phyloP scores from a whole-genome alignment of 768 basidiomycete species.

The Tulasnella sp. region DNA sequence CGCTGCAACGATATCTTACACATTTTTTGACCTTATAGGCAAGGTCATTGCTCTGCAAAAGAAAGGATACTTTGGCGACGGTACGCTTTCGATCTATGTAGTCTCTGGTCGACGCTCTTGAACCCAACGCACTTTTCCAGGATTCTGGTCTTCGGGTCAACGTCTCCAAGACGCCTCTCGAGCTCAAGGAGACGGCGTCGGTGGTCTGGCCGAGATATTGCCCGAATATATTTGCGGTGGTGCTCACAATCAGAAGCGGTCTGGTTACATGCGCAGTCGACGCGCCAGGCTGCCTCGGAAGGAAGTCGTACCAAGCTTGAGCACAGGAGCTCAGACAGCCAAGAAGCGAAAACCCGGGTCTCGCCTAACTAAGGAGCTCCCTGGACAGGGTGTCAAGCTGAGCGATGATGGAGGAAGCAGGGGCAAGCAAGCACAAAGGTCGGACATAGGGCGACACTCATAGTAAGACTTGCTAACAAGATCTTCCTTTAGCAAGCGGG shows the following conservation, averaged over 20 bases:
- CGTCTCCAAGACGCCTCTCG: conserved; percentile 58
- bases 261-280: conserved; percentile 68
- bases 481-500: conserved; percentile 51
- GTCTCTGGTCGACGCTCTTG: conserved; percentile 1
- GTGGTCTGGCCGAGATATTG: conserved; percentile 14
- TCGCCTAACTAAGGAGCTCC: conserved; percentile 42
- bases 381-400: conserved; percentile 46
- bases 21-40: conserved; percentile 23
- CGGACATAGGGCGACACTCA: conserved; percentile 32
- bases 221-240: conserved; percentile 38
- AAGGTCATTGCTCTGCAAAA: conserved; percentile 66
- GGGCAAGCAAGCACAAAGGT: conserved; percentile 47
- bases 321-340: conserved; percentile 53
- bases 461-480: background rate
- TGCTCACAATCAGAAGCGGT: conserved; percentile 37
- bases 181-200: conserved; percentile 28
- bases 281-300: conserved; percentile 35
- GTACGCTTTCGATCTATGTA: conserved; percentile 32
- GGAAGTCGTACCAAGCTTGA: conserved; percentile 44
- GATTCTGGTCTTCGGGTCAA: conserved; percentile 74
- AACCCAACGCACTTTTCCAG: conserved; percentile 32
- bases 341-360: conserved; percentile 66
- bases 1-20: background rate
- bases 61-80: conserved; percentile 77
- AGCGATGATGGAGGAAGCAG: conserved; percentile 33